phyloP scores from a whole-genome alignment of 768 basidiomycete genomes.

The Termitomyces sp. region DNA sequence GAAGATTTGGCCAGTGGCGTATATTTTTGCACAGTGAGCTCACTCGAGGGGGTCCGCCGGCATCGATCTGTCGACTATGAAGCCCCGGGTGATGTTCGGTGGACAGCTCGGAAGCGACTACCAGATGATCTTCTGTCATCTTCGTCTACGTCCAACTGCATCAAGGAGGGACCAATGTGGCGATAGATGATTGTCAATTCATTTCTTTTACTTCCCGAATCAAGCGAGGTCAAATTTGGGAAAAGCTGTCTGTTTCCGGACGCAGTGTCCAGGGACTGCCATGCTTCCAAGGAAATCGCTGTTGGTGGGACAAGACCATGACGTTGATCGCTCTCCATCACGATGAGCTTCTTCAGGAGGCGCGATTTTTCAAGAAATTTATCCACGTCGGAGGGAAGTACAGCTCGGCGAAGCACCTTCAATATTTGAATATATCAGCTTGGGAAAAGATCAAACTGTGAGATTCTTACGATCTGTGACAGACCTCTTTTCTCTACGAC shows the following conservation, averaged over 20 bases:
- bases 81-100: not conserved
- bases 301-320: not conserved
- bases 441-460: not conserved
- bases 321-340: not conserved
- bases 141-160: not conserved
- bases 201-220: not conserved
- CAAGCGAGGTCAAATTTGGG: not conserved
- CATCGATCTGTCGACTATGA: too few species aligned
- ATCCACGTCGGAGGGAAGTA: not conserved
- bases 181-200: not conserved
- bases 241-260: not conserved
- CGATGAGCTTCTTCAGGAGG: not conserved
- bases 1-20: not conserved
- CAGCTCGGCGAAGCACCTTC: not conserved
- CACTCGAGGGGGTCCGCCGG: not conserved
- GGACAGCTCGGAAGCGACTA: not conserved
- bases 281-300: not conserved
- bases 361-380: not conserved
- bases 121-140: not conserved
- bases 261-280: not conserved
- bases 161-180: not conserved
- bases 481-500: not conserved
- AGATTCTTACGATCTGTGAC: not conserved
- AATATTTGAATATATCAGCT: not conserved
- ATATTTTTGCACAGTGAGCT: not conserved